Percentiles rank a stretch among this genome's conserved stretches.
These are phyloP conservation scores for Stagonosporopsis cucurbitacearum DNA, from an alignment of 2,329 filamentous ascomycete species.

Conservation along the genomic window DNA sequence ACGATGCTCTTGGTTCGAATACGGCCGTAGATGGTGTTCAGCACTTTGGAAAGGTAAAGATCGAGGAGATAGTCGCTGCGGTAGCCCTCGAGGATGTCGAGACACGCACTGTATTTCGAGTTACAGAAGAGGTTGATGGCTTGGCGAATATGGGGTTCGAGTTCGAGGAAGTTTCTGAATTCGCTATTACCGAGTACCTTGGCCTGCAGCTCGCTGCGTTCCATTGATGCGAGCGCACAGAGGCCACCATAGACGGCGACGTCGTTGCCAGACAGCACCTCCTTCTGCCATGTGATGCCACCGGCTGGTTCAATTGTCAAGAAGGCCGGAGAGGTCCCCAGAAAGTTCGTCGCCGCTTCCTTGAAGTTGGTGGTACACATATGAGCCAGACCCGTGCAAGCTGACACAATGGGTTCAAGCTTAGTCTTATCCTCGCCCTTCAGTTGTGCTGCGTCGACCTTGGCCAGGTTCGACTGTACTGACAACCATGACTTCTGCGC, in stretches of 20 bases:
- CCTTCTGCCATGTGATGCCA: conserved; percentile 66
- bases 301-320: conserved; percentile 51
- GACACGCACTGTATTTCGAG: conserved; percentile 84
- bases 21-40: conserved; percentile 71
- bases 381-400: conserved; percentile 66
- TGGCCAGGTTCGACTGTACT: conserved; percentile 67
- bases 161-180: conserved; percentile 88
- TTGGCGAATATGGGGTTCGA: conserved; percentile 92
- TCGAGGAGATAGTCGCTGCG: conserved; percentile 89
- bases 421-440: conserved; percentile 65
- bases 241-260: conserved; percentile 91
- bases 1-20: conserved; percentile 92
- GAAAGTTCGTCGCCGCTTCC: conserved; percentile 75
- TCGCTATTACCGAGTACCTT: conserved; percentile 82
- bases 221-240: conserved; percentile 88
- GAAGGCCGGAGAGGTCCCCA: conserved; percentile 64
- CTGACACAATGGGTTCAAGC: conserved; percentile 69
- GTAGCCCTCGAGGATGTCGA: conserved; percentile 82
- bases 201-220: conserved; percentile 74
- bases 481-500: conserved; percentile 79
- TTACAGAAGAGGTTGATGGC: conserved; percentile 89
- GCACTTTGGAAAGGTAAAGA: conserved; percentile 78
- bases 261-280: conserved; percentile 82
- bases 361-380: conserved; percentile 63
- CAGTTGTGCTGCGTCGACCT: conserved; percentile 59